Evolutionary conservation across 345 rosid species (phyloP).

Genomic region (Citrus glauca): DNA sequence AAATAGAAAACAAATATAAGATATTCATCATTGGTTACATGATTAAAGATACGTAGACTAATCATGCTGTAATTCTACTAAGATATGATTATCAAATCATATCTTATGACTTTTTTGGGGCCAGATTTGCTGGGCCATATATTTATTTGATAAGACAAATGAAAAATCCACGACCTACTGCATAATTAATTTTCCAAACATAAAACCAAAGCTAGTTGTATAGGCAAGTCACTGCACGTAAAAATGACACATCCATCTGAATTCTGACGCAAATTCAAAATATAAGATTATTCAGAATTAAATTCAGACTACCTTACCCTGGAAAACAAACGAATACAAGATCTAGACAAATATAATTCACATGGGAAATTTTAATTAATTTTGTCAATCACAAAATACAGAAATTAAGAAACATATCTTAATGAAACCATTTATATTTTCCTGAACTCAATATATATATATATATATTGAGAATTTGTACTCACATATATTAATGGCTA

Average conservation of each 20-base stretch:
- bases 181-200: constrained; percentile 8
- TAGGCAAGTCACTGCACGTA: neutral
- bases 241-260: neutral
- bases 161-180: neutral
- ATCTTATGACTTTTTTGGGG: constrained; percentile 18
- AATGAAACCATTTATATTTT: too few relatives aligned
- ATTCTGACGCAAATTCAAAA: neutral
- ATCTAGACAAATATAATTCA: neutral
- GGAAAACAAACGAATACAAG: neutral
- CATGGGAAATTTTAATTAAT: neutral
- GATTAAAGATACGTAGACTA: neutral
- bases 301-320: neutral
- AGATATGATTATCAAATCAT: constrained; percentile 24
- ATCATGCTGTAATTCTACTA: neutral
- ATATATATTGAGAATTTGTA: neutral
- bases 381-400: neutral
- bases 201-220: neutral
- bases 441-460: too few relatives aligned
- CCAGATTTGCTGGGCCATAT: constrained; percentile 25
- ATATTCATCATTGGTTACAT: neutral
- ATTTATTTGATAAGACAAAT: constrained; percentile 23
- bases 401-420: neutral
- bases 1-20: neutral
- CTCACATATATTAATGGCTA: neutral
- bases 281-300: neutral